Evolutionary conservation across 305 asterid species (phyloP), one percentile per base, ranked within the genome.

Genomic region (Fraxinus nigra): DNA sequence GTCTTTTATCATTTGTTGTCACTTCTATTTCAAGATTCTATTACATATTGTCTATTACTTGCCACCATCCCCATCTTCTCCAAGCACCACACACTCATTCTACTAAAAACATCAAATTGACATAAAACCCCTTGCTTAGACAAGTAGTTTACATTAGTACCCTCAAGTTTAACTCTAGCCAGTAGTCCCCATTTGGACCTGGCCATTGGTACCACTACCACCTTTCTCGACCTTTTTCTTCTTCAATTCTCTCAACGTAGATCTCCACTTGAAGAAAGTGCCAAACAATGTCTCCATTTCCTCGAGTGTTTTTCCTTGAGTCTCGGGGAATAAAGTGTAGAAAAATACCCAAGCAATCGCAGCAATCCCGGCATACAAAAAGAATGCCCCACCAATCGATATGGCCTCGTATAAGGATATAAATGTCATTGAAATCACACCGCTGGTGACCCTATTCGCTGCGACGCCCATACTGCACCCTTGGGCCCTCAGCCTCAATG

Each of bases 231-330:
- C 61, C 81, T 87, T 84, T 43, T 87, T 84, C 28, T 84, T 87
- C 32, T 87, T 78, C 75, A 93, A 26, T 7, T 56, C 87, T 84
- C 77, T 90, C 35, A 67, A 7, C 0, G 91, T 90, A 6, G 85
- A 7, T 54, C 97, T 88, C 99, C 97, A 93, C 6, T 80, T 83
- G 7, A 84, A 90, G 84, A 91, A 95, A 1, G 89, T 89, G 18
- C 98, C 98, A 75, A 93, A 93, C 85, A 87, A 63, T 0, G 65
- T 4, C 85, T 92, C 97, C 97, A 92, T 92, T 28, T 95, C 98
- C 87, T 95, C 99, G 0, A 93, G 89, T 8, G 94, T 89, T 72
- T 82, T 89, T 43, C 98, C 98, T 32, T 79, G 91, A 1, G 97
- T 95, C 86, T 95, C 99, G 1, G 99, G 98, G 80, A 88, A 51